Base-by-base conservation (phyloP, 208 protist species). In the Borovskyia barvae region DNA sequence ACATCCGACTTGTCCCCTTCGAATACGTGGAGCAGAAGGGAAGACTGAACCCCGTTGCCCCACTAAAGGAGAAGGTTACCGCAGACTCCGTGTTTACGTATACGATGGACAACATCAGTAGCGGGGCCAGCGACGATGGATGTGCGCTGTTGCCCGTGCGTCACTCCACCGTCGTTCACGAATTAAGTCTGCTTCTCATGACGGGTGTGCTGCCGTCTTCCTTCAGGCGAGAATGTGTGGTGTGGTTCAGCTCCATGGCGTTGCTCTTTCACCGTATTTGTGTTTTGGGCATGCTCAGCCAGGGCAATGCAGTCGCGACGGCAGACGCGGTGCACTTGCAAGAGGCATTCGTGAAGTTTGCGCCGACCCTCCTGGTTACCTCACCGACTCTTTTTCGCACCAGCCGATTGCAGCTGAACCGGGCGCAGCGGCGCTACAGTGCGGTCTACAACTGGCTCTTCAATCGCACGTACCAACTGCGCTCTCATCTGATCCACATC, bases 231-330 rank as follows among this genome's bases (percentile, higher is more conserved):
- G 82, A 93, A 47, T 59, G 75, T 17, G 78, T 90, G 66, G 55
- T 95, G 51, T 91, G 84, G 73, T 93, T 85, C 67, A 71, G 73
- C 6, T 75, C 86, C 14, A 92, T 93, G 46, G 61, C 81, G 11
- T 42, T 70, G 7, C 53, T 91, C 37, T 95, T 95, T 60, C 66
- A 80, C 49, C 83, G 90, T 17, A 12, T 95, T 9, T 90, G 77
- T 41, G 70, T 82, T 17, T 54, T 95, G 30, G 86, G 80, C 4
- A 64, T 92, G 33, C 73, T 93, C 22, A 66, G 75, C 2, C 76
- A 88, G 42, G 86, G 86, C 42, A 88, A 89, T 60, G 72, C 75
- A 35, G 74, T 95, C 19, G 82, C 74, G 5, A 66, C 66, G 2
- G 68, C 82, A 19, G 72, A 79, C 39, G 69, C 77, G 2, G 65